Conservation (phyloP, 1,284 basidiomycete genomes). For the Heterobasidion parviporum region DNA sequence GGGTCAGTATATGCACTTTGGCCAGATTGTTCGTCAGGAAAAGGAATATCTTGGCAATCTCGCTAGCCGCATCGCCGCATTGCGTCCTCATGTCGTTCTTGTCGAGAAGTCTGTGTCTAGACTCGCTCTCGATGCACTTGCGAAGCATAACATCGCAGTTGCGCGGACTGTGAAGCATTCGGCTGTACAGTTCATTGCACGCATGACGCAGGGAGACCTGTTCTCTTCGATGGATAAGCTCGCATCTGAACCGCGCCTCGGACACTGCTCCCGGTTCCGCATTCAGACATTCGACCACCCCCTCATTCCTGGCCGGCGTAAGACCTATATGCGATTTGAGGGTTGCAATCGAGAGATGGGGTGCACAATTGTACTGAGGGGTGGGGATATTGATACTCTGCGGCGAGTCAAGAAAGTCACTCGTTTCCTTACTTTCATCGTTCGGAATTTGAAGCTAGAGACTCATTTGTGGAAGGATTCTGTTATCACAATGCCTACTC, state of each 20-base stretch:
- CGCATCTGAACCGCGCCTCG: slow-evolving; percentile 84
- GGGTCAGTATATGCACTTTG: slow-evolving; percentile 91
- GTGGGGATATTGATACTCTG: slow-evolving; percentile 77
- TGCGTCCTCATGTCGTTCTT: slow-evolving; percentile 89
- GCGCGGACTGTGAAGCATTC: slow-evolving; percentile 86
- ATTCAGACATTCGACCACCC: slow-evolving; percentile 94
- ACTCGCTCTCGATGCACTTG: slow-evolving; percentile 85
- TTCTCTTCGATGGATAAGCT: slow-evolving; percentile 95
- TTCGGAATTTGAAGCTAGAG: slow-evolving; percentile 89
- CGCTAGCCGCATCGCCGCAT: slow-evolving; percentile 81
- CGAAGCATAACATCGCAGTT: slow-evolving; percentile 84
- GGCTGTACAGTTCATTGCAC: slow-evolving; percentile 81
- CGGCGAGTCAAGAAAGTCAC: slow-evolving; percentile 88
- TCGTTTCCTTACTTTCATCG: slow-evolving; percentile 86
- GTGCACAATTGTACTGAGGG: slow-evolving; percentile 89
- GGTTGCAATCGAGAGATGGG: slow-evolving; percentile 90
- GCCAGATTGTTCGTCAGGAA: slow-evolving; percentile 90
- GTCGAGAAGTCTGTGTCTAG: slow-evolving; percentile 91
- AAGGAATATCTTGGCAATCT: slow-evolving; percentile 90
- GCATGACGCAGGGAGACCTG: slow-evolving; percentile 93
- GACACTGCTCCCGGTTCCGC: slow-evolving; percentile 82
- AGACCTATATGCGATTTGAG: slow-evolving; percentile 97
- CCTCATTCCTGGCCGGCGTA: slow-evolving; percentile 83
- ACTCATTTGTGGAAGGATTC: slow-evolving; percentile 94
- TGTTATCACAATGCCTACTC: slow-evolving; percentile 70